Conservation (phyloP, 148 eudicot genomes). For the Rhododendron simsii region DNA sequence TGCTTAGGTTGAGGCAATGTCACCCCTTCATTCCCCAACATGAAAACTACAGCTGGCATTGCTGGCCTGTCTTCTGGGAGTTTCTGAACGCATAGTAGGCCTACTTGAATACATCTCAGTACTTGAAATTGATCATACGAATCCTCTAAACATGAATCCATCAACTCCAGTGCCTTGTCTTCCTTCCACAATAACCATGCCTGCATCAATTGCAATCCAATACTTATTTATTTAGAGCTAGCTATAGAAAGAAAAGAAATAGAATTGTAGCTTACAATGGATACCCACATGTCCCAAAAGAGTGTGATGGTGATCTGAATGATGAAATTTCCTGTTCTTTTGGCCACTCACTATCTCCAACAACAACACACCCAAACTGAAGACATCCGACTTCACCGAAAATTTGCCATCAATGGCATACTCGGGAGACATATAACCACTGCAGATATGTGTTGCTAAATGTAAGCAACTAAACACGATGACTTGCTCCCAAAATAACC, state of each 20-base stretch:
- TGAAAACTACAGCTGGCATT: no score
- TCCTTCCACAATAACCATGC: constrained; percentile 5
- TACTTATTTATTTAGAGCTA: neutral
- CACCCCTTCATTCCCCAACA: no score
- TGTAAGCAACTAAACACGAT: neutral
- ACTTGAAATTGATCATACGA: no score
- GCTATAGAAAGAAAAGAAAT: neutral
- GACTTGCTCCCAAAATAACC: neutral
- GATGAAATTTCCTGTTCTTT: no score
- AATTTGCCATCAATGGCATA: constrained; percentile 24
- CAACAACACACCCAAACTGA: constrained; percentile 3
- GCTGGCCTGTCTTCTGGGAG: no score
- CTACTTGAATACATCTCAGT: no score
- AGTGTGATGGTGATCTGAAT: neutral
- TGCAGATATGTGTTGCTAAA: neutral
- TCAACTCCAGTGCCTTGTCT: neutral
- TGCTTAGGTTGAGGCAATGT: no score
- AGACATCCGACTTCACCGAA: constrained; percentile 9
- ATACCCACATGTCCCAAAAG: constrained; percentile 1
- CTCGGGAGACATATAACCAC: constrained; percentile 34
- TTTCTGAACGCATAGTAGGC: no score
- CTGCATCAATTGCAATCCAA: neutral
- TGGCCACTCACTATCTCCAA: neutral
- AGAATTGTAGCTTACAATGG: neutral
- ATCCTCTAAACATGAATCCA: neutral